Base-by-base conservation (phyloP, 176 grass and related monocot genomes). In the Bolboschoenus planiculmis region DNA sequence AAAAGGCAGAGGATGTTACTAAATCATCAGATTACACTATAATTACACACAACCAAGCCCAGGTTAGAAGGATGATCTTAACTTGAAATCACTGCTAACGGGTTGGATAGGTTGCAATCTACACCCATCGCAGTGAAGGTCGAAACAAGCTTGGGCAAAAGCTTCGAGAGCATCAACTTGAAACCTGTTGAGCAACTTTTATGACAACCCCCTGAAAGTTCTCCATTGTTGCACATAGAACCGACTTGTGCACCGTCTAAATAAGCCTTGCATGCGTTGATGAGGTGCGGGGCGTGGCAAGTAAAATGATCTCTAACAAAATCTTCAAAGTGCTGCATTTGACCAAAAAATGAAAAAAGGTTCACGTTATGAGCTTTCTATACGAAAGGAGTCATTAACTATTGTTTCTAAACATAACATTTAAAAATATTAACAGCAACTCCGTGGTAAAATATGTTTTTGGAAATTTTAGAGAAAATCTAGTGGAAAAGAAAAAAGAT, bases 231-330 rank as follows among this genome's bases (percentile, higher is more conserved):
- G 2, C 8, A 76, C 0, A 83, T 63, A 48, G 83, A 90, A 10
- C 96, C 93, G 1, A 95, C 67, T 10, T 90, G 86, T 30, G 87
- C 86, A 1, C 92, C 93, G 0, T 83, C 77, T 48, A 99, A 89
- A 84, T 95, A 99, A 60, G 91, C 85, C 36, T 91, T 78, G 21
- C 96, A 99, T 14, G 93, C 84, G 78, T 47, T 78, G 30, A 95
- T 86, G 85, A 99, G 90, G 78, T 59, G 46, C 3, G 55, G 83
- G 1, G 88, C 85, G 0, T 68, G 81, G 3, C 8, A 66, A 78
- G 86, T 83, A 85, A 95, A 99, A 64, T 99, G 96, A 63, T 99
- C 86, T 91, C 88, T 89, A 64, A 93, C 93, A 60, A 99, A 83
- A 6, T 84, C 89, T 30, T 99, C 96, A 66, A 93, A 99, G 84